Evolutionary conservation across 2,329 filamentous ascomycete genomes (phyloP).

Genomic region (Cryphonectria carpinicola): DNA sequence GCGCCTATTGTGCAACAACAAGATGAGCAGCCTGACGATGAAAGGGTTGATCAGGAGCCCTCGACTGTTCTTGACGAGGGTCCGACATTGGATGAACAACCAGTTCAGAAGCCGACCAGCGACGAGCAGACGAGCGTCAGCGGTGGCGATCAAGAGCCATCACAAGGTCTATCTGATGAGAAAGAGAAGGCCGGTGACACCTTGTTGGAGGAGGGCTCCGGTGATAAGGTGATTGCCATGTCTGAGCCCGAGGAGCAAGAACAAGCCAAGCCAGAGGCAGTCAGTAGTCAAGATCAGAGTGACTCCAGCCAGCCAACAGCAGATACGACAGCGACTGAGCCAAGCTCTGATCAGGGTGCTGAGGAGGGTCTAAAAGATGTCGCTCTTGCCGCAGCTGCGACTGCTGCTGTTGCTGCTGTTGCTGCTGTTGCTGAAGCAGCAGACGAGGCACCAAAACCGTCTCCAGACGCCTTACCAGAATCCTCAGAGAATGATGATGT

Average conservation of each 20-base stretch:
- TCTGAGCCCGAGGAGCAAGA: neutral
- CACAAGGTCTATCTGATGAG: neutral
- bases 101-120: neutral
- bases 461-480: neutral
- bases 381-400: slow-evolving; percentile 3
- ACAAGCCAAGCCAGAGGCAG: neutral
- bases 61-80: neutral
- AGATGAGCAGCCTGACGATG: neutral
- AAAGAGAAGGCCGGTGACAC: neutral
- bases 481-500: slow-evolving; percentile 2
- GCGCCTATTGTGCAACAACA: neutral
- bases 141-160: neutral
- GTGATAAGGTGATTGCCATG: neutral
- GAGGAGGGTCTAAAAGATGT: neutral
- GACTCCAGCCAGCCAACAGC: neutral
- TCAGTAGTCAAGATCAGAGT: neutral
- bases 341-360: neutral
- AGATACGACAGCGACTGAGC: neutral
- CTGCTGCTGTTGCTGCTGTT: slow-evolving; percentile 9
- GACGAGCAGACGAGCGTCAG: neutral
- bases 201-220: neutral
- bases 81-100: neutral
- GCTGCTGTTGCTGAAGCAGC: slow-evolving; percentile 11
- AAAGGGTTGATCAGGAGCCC: neutral
- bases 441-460: neutral